phyloP scores from a whole-genome alignment of 805 yeast genomes.

The Jamesozyma rosinii region DNA sequence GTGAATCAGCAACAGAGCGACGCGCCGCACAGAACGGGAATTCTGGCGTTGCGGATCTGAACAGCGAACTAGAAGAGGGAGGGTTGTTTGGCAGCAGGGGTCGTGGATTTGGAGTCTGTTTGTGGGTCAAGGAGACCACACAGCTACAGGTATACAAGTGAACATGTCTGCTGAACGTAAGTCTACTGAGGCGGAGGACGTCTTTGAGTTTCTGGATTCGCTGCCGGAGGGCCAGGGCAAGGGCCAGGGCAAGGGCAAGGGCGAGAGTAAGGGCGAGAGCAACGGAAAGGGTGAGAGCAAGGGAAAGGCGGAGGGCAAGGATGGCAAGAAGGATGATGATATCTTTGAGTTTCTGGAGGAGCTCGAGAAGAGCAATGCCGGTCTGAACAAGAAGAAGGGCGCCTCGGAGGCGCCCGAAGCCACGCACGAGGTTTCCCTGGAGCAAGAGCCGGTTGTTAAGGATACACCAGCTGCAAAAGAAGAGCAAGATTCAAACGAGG shows the following conservation, averaged over 20 bases:
- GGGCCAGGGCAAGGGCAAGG: conserved; percentile 10
- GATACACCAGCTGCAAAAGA: conserved; percentile 14
- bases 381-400: conserved; percentile 21
- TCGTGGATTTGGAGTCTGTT: too few relatives aligned
- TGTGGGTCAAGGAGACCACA: too few relatives aligned
- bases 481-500: conserved; percentile 10
- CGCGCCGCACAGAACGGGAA: too few relatives aligned
- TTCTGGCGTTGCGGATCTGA: too few relatives aligned
- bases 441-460: conserved; percentile 7
- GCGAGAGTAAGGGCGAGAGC: conserved; percentile 6
- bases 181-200: conserved; percentile 57
- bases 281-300: background rate
- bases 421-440: conserved; percentile 9
- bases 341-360: conserved; percentile 48
- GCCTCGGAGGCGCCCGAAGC: conserved; percentile 7
- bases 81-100: too few relatives aligned
- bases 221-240: conserved; percentile 43
- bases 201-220: conserved; percentile 69
- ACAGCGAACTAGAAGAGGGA: too few relatives aligned
- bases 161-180: conserved; percentile 19
- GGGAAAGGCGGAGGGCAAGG: conserved; percentile 14
- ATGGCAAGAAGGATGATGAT: conserved; percentile 26
- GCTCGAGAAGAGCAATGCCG: conserved; percentile 51
- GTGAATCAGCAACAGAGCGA: too few relatives aligned
- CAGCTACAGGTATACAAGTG: too few relatives aligned